These are phyloP conservation scores for Stevia rebaudiana DNA, from an alignment of 140 eudicot species.

Conservation along the genomic window DNA sequence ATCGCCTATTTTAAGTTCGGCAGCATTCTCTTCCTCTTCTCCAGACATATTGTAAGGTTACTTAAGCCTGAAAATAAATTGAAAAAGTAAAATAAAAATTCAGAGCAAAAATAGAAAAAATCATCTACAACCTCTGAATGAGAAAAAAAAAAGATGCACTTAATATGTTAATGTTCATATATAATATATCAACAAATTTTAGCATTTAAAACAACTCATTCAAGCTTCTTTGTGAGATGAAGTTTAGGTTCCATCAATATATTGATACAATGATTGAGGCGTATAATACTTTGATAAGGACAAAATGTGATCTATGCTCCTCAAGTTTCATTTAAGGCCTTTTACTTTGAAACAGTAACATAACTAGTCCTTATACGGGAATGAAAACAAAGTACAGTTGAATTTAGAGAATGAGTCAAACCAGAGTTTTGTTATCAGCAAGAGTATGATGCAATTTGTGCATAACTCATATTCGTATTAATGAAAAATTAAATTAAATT, in stretches of 20 bases:
- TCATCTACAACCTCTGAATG: not conserved
- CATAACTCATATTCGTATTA: too few relatives aligned
- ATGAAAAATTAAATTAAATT: too few relatives aligned
- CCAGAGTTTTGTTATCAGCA: too few relatives aligned
- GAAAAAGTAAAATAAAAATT: not conserved
- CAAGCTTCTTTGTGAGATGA: too few relatives aligned
- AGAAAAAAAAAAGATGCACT: not conserved
- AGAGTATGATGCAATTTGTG: too few relatives aligned
- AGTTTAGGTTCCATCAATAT: too few relatives aligned
- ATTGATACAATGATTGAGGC: too few relatives aligned
- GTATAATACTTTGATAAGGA: not conserved
- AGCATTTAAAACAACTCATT: too few relatives aligned
- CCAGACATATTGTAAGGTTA: constrained; percentile 44
- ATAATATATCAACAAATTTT: too few relatives aligned
- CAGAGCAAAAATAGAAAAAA: not conserved
- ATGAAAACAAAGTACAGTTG: not conserved
- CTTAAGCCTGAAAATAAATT: constrained; percentile 9
- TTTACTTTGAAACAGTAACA: not conserved
- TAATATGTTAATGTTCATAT: not conserved
- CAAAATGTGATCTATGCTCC: not conserved
- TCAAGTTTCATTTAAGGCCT: not conserved
- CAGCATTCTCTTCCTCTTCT: constrained; percentile 86
- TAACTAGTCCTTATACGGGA: not conserved
- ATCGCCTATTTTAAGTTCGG: constrained; percentile 84
- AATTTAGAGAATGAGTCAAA: too few relatives aligned